Conservation (phyloP, 2,329 filamentous ascomycete species). For the Bisporella sp. region DNA sequence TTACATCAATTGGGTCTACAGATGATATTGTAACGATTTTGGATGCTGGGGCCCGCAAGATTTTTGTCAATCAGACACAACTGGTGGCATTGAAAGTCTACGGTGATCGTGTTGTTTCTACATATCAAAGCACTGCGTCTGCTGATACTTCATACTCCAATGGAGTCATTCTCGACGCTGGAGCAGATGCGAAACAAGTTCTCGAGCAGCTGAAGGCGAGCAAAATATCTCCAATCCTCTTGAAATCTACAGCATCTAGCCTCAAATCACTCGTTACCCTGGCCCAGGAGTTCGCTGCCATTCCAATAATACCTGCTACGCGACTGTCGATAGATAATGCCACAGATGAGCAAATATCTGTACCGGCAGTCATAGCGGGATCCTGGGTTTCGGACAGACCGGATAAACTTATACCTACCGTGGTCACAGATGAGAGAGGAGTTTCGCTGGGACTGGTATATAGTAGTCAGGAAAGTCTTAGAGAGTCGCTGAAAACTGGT, state of each 20-base stretch:
- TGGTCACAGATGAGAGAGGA: constrained; percentile 85
- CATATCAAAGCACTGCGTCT: constrained; percentile 5
- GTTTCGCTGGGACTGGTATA: constrained; percentile 85
- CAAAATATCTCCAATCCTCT: constrained; percentile 25
- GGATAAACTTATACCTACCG: constrained; percentile 80
- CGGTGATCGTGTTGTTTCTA: constrained; percentile 43
- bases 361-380: constrained; percentile 64
- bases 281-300: constrained; percentile 33
- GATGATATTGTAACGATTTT: constrained; percentile 76
- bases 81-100: constrained; percentile 51
- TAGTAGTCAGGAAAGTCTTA: constrained; percentile 84
- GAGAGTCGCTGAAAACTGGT: constrained; percentile 75
- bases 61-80: constrained; percentile 70
- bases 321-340: constrained; percentile 63
- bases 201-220: constrained; percentile 18
- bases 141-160: constrained; percentile 14
- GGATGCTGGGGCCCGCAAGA: constrained; percentile 76
- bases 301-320: constrained; percentile 69
- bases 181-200: constrained; percentile 32
- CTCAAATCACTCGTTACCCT: constrained; percentile 14
- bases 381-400: constrained; percentile 74
- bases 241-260: constrained; percentile 14
- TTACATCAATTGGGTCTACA: constrained; percentile 56
- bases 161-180: constrained; percentile 24
- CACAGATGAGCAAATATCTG: constrained; percentile 48